Base-by-base conservation (phyloP, 306 rosid species). In the Prunus mume region DNA sequence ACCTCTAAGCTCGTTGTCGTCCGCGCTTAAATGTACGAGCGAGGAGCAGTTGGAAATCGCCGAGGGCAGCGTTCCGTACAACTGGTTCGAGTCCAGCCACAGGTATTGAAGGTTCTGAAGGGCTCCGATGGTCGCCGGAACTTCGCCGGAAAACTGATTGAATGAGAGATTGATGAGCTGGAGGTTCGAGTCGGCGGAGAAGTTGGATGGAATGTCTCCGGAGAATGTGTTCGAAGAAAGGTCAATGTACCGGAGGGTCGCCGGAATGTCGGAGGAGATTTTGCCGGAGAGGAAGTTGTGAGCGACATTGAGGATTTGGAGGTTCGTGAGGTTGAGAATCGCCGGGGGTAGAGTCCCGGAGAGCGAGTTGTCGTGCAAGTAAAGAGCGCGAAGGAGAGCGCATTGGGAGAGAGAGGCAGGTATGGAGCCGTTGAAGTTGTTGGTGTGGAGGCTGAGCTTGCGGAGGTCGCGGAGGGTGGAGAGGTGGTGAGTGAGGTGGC, bases 61-160 rank as follows among this genome's bases (percentile, higher is more conserved):
- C 12, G 96, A 89, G 45, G 98, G 98, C 7, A 93, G 77, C 2
- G 93, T 89, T 5, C 98, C 96, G 43, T 70, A 71, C 3, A 93
- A 20, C 20, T 5, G 30, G 75, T 93, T 93, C 5, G 85, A 86
- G 81, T 93, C 98, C 2, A 93, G 65, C 80, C 74, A 89, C 0
- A 93, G 81, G 78, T 71, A 86, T 51, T 88, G 76, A 19, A 93
- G 89, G 30, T 30, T 11, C 25, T 87, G 82, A 15, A 93, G 81
- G 4, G 34, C 77, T 68, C 94, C 96, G 4, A 86, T 2, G 6
- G 74, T 71, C 4, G 72, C 81, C 24, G 97, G 93, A 32, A 92
- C 86, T 54, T 56, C 85, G 7, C 96, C 96, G 74, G 88, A 65
- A 83, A 92, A 86, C 17, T 49, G 22, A n/a, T 92, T 92, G 69